Percentiles rank a stretch among this genome's conserved stretches.
These are phyloP conservation scores for Chimonanthus salicifolius DNA, from an alignment of 164 flowering plant genomes.

Conservation along the genomic window DNA sequence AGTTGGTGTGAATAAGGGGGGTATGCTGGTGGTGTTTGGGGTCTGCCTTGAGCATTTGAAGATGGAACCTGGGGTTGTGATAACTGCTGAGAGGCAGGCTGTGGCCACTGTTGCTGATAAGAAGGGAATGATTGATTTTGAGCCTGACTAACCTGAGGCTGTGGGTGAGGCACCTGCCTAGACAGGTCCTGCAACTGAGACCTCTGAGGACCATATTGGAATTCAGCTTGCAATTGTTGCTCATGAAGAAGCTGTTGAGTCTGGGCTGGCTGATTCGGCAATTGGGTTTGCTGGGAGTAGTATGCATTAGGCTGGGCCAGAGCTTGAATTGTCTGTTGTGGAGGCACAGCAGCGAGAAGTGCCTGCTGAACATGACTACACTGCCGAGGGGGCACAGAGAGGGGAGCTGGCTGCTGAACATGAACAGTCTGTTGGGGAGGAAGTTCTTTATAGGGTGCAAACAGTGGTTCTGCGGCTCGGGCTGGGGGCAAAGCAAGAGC, in stretches of 20 bases:
- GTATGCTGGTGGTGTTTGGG: conserved; percentile 40
- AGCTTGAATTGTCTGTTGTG: conserved; percentile 34
- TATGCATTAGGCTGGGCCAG: conserved; percentile 49
- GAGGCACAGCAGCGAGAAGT: conserved; percentile 36
- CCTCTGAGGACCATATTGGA: conserved; percentile 38
- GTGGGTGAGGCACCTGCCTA: conserved; percentile 38
- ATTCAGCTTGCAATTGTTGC: conserved; percentile 48
- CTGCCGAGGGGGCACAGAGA: conserved; percentile 44
- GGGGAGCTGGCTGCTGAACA: conserved; percentile 26
- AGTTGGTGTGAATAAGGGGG: conserved; percentile 54
- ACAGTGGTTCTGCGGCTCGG: conserved; percentile 39
- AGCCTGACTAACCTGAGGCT: conserved; percentile 44
- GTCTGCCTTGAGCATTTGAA: conserved; percentile 46
- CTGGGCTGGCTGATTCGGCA: conserved; percentile 34
- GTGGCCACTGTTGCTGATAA: conserved; percentile 69
- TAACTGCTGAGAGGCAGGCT: conserved; percentile 41
- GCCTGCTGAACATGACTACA: conserved; percentile 19
- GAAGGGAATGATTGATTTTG: conserved; percentile 33
- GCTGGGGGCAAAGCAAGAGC: conserved; percentile 72
- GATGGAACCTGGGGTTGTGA: conserved; percentile 40
- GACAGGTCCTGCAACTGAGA: conserved; percentile 45
- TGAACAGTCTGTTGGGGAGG: conserved; percentile 35
- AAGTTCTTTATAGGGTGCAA: conserved; percentile 19
- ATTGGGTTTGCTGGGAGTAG: conserved; percentile 45
- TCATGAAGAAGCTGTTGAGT: conserved; percentile 36